phyloP scores from a whole-genome alignment of 139 green algal genomes.

The Trebouxia sp. region DNA sequence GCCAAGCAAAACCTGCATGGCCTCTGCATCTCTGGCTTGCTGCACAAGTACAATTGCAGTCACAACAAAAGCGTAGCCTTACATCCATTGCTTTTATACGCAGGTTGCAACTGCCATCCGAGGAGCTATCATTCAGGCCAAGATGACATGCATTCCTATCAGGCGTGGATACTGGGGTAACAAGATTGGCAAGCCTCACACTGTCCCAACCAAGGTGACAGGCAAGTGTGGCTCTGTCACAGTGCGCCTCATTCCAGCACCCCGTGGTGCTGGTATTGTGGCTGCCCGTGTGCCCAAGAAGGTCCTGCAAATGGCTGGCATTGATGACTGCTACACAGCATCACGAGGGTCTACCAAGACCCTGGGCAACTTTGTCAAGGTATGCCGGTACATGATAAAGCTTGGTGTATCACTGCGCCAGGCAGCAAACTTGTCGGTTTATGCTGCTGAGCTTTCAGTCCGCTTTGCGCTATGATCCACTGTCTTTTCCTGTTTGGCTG shows the following conservation, averaged over 20 bases:
- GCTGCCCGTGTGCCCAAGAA: conserved; percentile 98
- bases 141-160: conserved; percentile 94
- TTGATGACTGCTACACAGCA: conserved; percentile 99
- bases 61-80: not conserved
- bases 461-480: not conserved
- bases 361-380: conserved; percentile 99
- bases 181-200: conserved; percentile 83
- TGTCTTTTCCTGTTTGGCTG: not conserved
- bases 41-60: no score
- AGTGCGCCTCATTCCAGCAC: conserved; percentile 96
- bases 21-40: no score
- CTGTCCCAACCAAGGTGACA: conserved; percentile 56
- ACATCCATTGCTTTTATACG: not conserved
- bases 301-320: conserved; percentile 98
- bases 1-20: no score
- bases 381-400: conserved; percentile 55
- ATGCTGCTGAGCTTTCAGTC: not conserved
- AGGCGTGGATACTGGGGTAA: conserved; percentile 99
- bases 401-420: not conserved
- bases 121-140: conserved; percentile 97
- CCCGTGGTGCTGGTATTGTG: conserved; percentile 96
- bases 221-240: conserved; percentile 97
- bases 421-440: not conserved
- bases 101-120: conserved; percentile 96
- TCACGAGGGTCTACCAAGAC: conserved; percentile 94